phyloP scores from a whole-genome alignment of 2,329 filamentous ascomycete species.

The Pyrenochaeta sp. region DNA sequence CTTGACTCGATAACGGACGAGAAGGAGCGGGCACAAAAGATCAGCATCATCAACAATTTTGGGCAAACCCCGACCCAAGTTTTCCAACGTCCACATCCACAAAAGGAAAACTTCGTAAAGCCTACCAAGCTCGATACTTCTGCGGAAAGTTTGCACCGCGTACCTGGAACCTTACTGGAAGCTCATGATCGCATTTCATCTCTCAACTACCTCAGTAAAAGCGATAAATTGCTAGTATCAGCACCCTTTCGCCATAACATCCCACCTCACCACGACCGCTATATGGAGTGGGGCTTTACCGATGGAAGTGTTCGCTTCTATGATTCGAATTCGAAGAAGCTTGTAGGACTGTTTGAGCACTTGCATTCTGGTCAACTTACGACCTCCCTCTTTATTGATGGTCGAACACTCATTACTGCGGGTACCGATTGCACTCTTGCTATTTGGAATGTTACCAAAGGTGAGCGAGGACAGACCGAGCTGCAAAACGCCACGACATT shows the following conservation, averaged over 20 bases:
- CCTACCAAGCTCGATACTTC: constrained; percentile 78
- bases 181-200: constrained; percentile 82
- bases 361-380: constrained; percentile 91
- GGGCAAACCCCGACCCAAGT: constrained; percentile 97
- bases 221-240: constrained; percentile 84
- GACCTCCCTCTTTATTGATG: constrained; percentile 83
- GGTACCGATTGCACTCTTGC: constrained; percentile 92
- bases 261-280: constrained; percentile 86
- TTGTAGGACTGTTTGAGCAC: constrained; percentile 90
- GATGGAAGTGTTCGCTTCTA: constrained; percentile 95
- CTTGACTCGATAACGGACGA: constrained; percentile 90
- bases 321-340: constrained; percentile 80
- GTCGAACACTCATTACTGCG: constrained; percentile 87
- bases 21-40: constrained; percentile 85
- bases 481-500: constrained; percentile 80
- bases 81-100: constrained; percentile 81
- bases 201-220: constrained; percentile 78
- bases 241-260: constrained; percentile 87
- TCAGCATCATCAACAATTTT: constrained; percentile 98
- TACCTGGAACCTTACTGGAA: constrained; percentile 79
- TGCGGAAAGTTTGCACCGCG: constrained; percentile 76
- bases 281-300: constrained; percentile 94
- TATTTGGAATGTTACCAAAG: constrained; percentile 76
- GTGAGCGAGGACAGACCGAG: constrained; percentile 72
- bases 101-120: constrained; percentile 73